Evolutionary conservation across 139 green algal genomes (phyloP).

Genomic region (Haematococcus sp.): DNA sequence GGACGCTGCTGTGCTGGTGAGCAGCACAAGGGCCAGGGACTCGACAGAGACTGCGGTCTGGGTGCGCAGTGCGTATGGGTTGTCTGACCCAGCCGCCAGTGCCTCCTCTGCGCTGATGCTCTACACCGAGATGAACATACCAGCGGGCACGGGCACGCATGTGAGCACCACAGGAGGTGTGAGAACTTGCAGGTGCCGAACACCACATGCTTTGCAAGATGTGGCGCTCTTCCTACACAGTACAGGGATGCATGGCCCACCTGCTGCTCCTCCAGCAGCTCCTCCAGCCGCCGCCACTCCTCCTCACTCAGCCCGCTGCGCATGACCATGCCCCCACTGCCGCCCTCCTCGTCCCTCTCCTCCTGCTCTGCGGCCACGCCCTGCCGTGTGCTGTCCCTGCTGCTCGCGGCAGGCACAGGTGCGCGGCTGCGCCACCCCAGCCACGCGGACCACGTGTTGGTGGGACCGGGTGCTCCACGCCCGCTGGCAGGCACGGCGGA

Average conservation of each 20-base stretch:
- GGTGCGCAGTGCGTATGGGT: not conserved
- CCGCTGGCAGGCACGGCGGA: not conserved
- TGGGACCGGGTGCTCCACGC: conserved; percentile 11
- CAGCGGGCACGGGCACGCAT: too few relatives aligned
- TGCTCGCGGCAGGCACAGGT: not conserved
- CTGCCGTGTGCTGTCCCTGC: not conserved
- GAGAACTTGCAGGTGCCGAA: too few relatives aligned
- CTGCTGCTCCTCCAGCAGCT: conserved; percentile 51
- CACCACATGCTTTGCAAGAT: too few relatives aligned
- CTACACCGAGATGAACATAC: too few relatives aligned
- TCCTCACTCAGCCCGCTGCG: conserved; percentile 41
- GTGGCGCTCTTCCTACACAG: too few relatives aligned
- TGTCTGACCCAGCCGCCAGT: not conserved
- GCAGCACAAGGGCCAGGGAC: not conserved
- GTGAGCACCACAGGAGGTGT: too few relatives aligned
- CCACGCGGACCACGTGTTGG: not conserved
- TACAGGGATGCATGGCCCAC: not conserved
- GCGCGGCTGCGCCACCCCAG: conserved; percentile 5
- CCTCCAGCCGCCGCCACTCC: conserved; percentile 72
- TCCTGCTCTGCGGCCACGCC: conserved; percentile 11
- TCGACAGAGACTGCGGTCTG: not conserved
- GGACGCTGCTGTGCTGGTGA: not conserved
- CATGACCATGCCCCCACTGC: conserved; percentile 13
- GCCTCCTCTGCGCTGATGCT: too few relatives aligned
- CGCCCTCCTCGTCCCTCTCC: conserved; percentile 13